These are phyloP conservation scores for Aureobasidium pullulans DNA, from an alignment of 2,329 filamentous ascomycete genomes.

Conservation along the genomic window DNA sequence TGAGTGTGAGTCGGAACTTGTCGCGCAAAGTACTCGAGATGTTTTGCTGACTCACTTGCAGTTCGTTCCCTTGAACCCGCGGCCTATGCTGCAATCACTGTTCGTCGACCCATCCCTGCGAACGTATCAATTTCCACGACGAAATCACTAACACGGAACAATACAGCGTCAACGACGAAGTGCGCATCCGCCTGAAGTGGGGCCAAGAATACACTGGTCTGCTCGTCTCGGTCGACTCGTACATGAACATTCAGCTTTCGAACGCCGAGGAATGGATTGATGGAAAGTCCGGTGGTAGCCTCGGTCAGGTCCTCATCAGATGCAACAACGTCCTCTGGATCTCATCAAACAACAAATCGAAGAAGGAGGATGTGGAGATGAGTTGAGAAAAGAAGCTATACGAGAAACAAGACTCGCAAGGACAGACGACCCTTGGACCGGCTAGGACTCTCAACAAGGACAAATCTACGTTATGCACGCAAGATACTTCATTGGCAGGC, in stretches of 20 bases:
- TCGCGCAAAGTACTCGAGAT: not conserved
- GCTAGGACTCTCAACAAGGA: not conserved
- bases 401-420: not conserved
- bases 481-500: not conserved
- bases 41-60: constrained; percentile 12
- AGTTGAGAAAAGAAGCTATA: constrained; percentile 1
- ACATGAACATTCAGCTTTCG: constrained; percentile 96
- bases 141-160: not conserved
- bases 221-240: constrained; percentile 88
- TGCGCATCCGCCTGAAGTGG: constrained; percentile 94
- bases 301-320: constrained; percentile 88
- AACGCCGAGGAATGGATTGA: constrained; percentile 89
- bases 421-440: not conserved
- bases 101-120: constrained; percentile 40
- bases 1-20: not conserved
- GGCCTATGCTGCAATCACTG: constrained; percentile 91
- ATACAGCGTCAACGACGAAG: constrained; percentile 73
- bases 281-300: constrained; percentile 71
- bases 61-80: constrained; percentile 92
- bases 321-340: constrained; percentile 99
- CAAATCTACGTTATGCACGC: not conserved
- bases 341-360: constrained; percentile 33
- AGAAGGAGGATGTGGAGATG: constrained; percentile 14
- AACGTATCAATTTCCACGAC: not conserved
- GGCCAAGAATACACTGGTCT: constrained; percentile 94